Conservation (phyloP, 805 yeast genomes). For the Zygoascus flipseniorum region DNA sequence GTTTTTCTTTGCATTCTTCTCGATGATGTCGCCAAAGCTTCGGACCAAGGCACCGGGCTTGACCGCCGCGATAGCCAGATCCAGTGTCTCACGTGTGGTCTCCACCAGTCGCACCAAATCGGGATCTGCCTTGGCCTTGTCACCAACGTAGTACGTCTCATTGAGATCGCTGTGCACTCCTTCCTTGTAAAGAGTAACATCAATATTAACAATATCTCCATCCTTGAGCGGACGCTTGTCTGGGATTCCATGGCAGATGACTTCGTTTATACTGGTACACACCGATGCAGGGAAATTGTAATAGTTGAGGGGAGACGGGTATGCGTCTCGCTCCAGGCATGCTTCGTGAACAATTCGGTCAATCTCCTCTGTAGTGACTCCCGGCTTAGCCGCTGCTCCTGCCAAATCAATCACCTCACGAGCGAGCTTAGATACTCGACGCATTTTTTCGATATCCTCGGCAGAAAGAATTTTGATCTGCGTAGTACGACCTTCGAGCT, state of each 20-base stretch:
- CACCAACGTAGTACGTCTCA: slow-evolving; percentile 95
- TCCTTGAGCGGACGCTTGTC: slow-evolving; percentile 80
- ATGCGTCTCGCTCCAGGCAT: slow-evolving; percentile 78
- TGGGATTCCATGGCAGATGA: slow-evolving; percentile 96
- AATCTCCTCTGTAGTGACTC: slow-evolving; percentile 86
- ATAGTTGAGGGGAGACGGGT: slow-evolving; percentile 93
- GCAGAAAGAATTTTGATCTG: slow-evolving; percentile 54
- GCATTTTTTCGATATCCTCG: slow-evolving; percentile 66
- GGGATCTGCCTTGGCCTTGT: slow-evolving; percentile 67
- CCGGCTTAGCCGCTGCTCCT: slow-evolving; percentile 76
- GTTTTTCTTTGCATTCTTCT: slow-evolving; percentile 71
- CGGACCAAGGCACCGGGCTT: slow-evolving; percentile 91
- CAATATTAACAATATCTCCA: slow-evolving; percentile 91
- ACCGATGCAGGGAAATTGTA: slow-evolving; percentile 87
- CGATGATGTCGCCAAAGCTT: slow-evolving; percentile 79
- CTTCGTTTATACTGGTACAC: slow-evolving; percentile 91
- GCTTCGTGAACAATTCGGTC: slow-evolving; percentile 83
- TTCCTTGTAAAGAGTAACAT: slow-evolving; percentile 72
- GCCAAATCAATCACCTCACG: slow-evolving; percentile 87
- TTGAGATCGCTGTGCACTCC: slow-evolving; percentile 94
- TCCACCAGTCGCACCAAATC: slow-evolving; percentile 87
- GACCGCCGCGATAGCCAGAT: slow-evolving; percentile 71
- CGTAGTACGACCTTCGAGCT: slow-evolving; percentile 57
- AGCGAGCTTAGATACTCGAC: slow-evolving; percentile 65
- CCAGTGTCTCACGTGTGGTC: slow-evolving; percentile 80